Base-by-base conservation (phyloP, 192 early-diverging fungal genomes). In the Borealophlyctis nickersoniae region DNA sequence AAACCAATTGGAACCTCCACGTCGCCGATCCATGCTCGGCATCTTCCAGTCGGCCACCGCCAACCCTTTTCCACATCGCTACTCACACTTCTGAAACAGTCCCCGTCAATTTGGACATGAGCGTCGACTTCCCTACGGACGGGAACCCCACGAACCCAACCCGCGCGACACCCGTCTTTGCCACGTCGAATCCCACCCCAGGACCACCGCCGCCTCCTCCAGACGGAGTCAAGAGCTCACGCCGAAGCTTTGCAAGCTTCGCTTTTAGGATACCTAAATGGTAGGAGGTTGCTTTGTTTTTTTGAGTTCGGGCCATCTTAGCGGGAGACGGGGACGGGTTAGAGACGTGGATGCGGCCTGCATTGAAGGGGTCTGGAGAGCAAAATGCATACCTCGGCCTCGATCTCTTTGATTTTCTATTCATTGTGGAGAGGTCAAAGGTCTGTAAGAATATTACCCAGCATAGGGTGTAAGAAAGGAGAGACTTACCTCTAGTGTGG, bases 71-170 rank as follows among this genome's bases (percentile, higher is more conserved):
- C 11, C 59, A 49, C 35, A 0, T 13, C 33, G 9, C 0, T 19
- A 64, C 70, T 66, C 54, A 65, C 54, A 95, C 93, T 81, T 95
- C 96, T 51, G 93, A 95, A 76, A 92, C 88, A 23, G 93, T 95
- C 56, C 95, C 95, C 0, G 96, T 96, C 67, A 99, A 68, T 73
- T 97, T 99, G 52, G 88, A 88, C 95, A 99, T 95, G 36, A 99
- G 83, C 24, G 96, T 97, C 1, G 91, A 93, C 71, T 99, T 99
- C 73, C 96, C 96, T 27, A 99, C 96, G 4, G 93, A 95, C 2
- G 95, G 96, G 76, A 99, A 99, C 28, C 95, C 91, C 71, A 96
- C 89, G 69, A 96, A 97, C 27, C 95, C 96, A 63, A 97, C 91
- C 66, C 96, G 91, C 48, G 94, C 95, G n/a, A 97, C 95, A 75